Evolutionary conservation across 805 yeast genomes (phyloP), one percentile per base, ranked within the genome.

Genomic region (Candida arabinofermentans): DNA sequence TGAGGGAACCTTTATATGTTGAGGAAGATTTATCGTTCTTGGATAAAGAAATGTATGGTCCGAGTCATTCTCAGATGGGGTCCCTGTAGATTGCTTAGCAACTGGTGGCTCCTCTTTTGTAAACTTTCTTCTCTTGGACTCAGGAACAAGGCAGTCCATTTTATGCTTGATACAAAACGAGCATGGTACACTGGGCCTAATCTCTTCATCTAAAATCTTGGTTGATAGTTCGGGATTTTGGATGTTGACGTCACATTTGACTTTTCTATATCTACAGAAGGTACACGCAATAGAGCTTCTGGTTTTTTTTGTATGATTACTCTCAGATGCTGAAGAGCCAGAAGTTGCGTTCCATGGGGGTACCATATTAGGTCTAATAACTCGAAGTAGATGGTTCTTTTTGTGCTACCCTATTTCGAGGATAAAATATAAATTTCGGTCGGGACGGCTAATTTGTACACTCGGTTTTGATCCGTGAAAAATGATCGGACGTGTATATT

Each of bases 241-340:
- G 10, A 19, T 4, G 19, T 41, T 41, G 22, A 41, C 39, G 22
- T 41, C 44, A 39, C 44, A 41, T 21, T 37, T 41, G 4, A 41
- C 44, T 24, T 41, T 41, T 14, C 44, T 22, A 29, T 41, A 41
- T 26, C 44, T 34, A 24, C 44, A 41, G 22, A 41, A 37, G 7
- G 29, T 27, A 27, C 44, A 41, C 3, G 44, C 44, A 29, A 41
- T 31, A 13, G 44, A 36, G 18, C 44, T 37, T 37, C 44, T 36
- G 6, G 27, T 41, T 24, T 37, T 41, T 19, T 41, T 41, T 14
- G n/a, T n/a, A n/a, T n/a, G n/a, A n/a, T n/a, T n/a, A n/a, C n/a
- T n/a, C n/a, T n/a, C n/a, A n/a, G n/a, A n/a, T n/a, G n/a, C n/a
- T n/a, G n/a, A n/a, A n/a, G n/a, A n/a, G n/a, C n/a, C n/a, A n/a